phyloP scores from a whole-genome alignment of 257 asterid genomes.

The Penstemon eatonii region DNA sequence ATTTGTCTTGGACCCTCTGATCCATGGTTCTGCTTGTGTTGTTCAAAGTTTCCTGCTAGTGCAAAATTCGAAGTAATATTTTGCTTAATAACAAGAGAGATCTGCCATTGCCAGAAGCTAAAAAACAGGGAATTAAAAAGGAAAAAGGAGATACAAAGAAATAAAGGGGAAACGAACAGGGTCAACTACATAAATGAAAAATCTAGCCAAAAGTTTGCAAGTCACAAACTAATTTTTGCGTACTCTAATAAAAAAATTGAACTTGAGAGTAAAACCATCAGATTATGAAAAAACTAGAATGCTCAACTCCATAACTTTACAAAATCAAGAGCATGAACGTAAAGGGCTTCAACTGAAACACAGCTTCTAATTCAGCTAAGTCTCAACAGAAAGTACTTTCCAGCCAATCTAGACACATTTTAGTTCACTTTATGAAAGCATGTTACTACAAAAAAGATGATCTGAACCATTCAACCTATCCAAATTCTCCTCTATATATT shows the following conservation, averaged over 20 bases:
- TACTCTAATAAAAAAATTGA: background rate
- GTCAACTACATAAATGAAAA: background rate
- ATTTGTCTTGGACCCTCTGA: conserved; percentile 19
- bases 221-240: background rate
- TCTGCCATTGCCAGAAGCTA: conserved; percentile 17
- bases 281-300: background rate
- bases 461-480: background rate
- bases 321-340: background rate
- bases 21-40: conserved; percentile 24
- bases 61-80: background rate
- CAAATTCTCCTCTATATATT: background rate
- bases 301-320: background rate
- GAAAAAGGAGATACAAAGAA: background rate
- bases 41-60: conserved; percentile 46
- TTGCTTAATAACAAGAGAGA: background rate
- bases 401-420: conserved; percentile 5
- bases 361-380: conserved; percentile 12
- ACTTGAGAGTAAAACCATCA: background rate
- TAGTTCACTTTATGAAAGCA: background rate
- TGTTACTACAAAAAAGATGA: background rate
- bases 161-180: background rate
- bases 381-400: conserved; percentile 4
- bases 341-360: background rate
- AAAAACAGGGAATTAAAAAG: background rate
- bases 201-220: conserved; percentile 10